These are phyloP conservation scores for Diacronema lutheri DNA, from an alignment of 78 protist species.

Conservation along the genomic window DNA sequence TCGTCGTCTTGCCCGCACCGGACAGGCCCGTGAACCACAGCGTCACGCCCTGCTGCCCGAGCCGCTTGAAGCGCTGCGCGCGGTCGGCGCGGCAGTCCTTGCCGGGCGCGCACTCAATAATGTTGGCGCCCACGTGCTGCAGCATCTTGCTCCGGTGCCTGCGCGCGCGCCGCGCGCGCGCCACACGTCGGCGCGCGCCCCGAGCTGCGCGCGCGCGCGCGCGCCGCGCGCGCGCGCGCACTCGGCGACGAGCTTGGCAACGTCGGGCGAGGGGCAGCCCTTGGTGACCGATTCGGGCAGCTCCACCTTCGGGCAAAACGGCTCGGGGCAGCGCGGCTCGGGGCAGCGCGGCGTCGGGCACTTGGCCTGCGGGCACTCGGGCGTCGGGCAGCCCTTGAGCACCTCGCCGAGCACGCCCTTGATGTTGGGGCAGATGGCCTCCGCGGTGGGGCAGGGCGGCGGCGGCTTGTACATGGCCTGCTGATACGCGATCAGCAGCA, in stretches of 20 bases:
- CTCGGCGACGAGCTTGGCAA: not conserved
- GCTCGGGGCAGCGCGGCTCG: no score
- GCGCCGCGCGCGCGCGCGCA: no score
- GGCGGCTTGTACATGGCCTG: no score
- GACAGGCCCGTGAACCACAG: slow-evolving; percentile 57
- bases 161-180: no score
- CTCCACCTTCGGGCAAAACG: not conserved
- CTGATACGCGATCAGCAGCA: no score
- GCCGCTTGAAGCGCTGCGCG: not conserved
- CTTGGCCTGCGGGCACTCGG: no score
- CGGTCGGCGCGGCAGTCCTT: not conserved
- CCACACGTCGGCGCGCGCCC: not conserved
- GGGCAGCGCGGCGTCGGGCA: no score
- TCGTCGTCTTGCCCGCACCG: slow-evolving; percentile 54
- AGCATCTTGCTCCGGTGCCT: not conserved
- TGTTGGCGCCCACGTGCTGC: not conserved
- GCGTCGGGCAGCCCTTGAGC: no score
- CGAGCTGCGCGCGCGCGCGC: not conserved
- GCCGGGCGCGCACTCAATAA: not conserved
- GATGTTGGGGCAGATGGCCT: no score
- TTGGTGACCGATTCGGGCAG: no score
- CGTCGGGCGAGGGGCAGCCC: not conserved
- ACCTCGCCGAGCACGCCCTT: no score
- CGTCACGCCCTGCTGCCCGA: slow-evolving; percentile 42
- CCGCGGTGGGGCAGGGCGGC: no score